Percentiles rank a stretch among this genome's conserved stretches.
These are phyloP conservation scores for Glebionis coronaria DNA, from an alignment of 129 eudicot genomes.

Conservation along the genomic window DNA sequence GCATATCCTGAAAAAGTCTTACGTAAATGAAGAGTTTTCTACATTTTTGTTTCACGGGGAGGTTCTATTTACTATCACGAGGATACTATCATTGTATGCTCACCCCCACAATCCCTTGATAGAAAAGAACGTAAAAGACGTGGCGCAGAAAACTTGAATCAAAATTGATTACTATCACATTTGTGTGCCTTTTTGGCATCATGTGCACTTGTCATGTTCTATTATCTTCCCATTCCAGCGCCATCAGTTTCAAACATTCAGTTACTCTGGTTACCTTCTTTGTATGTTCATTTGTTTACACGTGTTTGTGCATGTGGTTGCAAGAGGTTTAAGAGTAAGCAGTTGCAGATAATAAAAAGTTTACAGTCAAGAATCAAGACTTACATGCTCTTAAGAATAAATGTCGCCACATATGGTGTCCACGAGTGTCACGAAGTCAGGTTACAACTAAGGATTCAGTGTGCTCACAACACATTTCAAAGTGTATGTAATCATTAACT, in stretches of 20 bases:
- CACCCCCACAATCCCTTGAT: background rate
- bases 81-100: too few species aligned
- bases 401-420: background rate
- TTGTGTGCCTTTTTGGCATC: background rate
- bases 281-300: slow-evolving; percentile 2
- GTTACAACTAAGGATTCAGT: too few species aligned
- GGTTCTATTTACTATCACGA: too few species aligned
- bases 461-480: too few species aligned
- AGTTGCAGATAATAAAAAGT: slow-evolving; percentile 8
- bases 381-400: background rate
- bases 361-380: slow-evolving; percentile 4
- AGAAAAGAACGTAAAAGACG: background rate
- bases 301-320: slow-evolving; percentile 11
- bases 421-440: too few species aligned
- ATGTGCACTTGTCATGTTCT: background rate
- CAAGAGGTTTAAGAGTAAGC: slow-evolving; percentile 7
- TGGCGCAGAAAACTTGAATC: background rate
- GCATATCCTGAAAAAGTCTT: too few species aligned
- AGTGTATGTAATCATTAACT: too few species aligned
- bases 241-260: background rate
- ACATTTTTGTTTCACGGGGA: too few species aligned
- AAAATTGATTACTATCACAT: background rate
- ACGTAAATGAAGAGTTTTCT: too few species aligned
- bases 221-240: background rate
- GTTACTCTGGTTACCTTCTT: background rate